Evolutionary conservation across 2,329 filamentous ascomycete genomes (phyloP).

Genomic region (Fusarium newnesense): DNA sequence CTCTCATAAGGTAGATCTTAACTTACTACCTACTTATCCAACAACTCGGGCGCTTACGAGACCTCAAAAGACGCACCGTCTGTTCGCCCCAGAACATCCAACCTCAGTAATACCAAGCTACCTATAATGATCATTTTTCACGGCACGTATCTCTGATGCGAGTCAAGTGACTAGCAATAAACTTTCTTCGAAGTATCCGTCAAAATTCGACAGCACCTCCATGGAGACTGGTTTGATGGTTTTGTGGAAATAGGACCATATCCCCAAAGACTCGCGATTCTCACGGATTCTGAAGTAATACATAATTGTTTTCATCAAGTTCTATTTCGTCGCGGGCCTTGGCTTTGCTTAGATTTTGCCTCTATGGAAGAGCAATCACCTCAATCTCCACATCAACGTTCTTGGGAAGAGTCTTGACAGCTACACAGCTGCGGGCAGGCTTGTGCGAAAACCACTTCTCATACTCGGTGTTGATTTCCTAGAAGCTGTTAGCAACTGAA

Average conservation of each 20-base stretch:
- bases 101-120: background rate
- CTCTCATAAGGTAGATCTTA: background rate
- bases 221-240: background rate
- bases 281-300: background rate
- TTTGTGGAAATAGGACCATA: background rate
- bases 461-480: conserved; percentile 86
- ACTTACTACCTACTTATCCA: background rate
- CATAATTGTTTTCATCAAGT: background rate
- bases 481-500: background rate
- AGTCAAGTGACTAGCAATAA: background rate
- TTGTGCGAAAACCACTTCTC: conserved; percentile 85
- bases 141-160: background rate
- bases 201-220: background rate
- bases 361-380: conserved; percentile 77
- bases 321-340: background rate
- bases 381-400: conserved; percentile 91
- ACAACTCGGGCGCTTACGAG: no score
- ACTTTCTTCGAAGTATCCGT: background rate
- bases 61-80: background rate
- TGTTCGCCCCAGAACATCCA: background rate
- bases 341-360: background rate
- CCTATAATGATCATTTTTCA: background rate
- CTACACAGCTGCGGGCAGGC: conserved; percentile 89
- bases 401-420: conserved; percentile 89
- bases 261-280: background rate